These are phyloP conservation scores for Dryas drummondii DNA, from an alignment of 306 rosid species.

Conservation along the genomic window DNA sequence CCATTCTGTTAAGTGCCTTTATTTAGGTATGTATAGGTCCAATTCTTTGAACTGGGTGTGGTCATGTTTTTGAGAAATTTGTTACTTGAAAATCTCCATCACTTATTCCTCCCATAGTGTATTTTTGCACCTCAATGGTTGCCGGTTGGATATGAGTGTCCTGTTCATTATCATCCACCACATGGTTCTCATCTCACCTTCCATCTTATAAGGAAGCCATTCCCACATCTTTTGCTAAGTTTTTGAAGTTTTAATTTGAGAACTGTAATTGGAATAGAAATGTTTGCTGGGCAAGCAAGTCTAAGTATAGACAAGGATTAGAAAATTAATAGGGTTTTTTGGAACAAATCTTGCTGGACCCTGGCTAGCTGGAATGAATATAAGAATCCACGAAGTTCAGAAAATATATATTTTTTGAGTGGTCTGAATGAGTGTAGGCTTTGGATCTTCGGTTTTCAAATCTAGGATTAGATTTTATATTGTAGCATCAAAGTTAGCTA, in stretches of 20 bases:
- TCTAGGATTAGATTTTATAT: not conserved
- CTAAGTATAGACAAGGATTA: not conserved
- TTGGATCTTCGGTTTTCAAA: not conserved
- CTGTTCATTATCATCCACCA: not conserved
- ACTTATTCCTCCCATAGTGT: too few relatives aligned
- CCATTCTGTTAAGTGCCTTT: not conserved
- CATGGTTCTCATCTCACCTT: not conserved
- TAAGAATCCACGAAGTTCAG: too few relatives aligned
- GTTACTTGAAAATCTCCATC: not conserved
- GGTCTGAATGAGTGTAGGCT: not conserved
- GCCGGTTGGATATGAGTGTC: not conserved
- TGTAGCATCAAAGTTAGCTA: not conserved
- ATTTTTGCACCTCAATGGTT: not conserved
- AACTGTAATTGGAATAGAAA: not conserved
- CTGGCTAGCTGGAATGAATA: too few relatives aligned
- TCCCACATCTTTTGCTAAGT: not conserved
- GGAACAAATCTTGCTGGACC: too few relatives aligned
- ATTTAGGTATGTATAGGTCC: not conserved
- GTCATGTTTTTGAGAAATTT: not conserved
- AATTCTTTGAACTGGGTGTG: not conserved
- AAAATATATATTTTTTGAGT: not conserved
- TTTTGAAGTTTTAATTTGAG: not conserved
- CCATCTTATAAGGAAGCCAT: not conserved
- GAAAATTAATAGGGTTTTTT: not conserved
- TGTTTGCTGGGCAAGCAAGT: not conserved